Percentiles rank a stretch among this genome's conserved stretches.
Conservation (phyloP, 805 yeast genomes). For the Phaffomyces opuntiae region DNA sequence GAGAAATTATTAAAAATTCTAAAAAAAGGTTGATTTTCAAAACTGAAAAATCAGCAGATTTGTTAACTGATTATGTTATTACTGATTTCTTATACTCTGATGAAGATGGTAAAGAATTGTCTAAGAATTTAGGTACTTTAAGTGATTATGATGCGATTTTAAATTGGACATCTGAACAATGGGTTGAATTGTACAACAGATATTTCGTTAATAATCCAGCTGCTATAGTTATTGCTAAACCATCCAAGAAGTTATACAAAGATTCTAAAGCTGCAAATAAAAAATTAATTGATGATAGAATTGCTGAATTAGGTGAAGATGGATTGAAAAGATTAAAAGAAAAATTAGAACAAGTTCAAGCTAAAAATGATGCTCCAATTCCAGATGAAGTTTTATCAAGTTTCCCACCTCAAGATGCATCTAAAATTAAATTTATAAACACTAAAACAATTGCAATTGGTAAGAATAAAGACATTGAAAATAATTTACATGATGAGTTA, state of each 20-base stretch:
- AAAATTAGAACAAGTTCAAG: conserved; percentile 54
- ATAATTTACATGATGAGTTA: conserved; percentile 25
- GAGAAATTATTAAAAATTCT: conserved; percentile 59
- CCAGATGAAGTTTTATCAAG: conserved; percentile 57
- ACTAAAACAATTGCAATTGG: conserved; percentile 63
- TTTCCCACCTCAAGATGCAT: conserved; percentile 70
- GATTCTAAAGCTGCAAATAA: conserved; percentile 44
- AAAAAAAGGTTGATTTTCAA: conserved; percentile 53
- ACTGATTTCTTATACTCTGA: conserved; percentile 78
- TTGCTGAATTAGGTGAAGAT: conserved; percentile 43
- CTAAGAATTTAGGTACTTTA: conserved; percentile 46
- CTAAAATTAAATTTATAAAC: conserved; percentile 62
- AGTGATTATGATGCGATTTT: conserved; percentile 46
- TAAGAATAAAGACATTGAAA: conserved; percentile 29
- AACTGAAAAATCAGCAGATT: conserved; percentile 56
- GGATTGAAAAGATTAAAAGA: conserved; percentile 50
- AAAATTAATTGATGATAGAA: conserved; percentile 42
- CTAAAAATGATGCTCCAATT: conserved; percentile 64
- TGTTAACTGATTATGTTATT: conserved; percentile 60
- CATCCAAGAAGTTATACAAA: conserved; percentile 57
- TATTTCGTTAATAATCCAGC: conserved; percentile 56
- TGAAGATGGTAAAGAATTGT: conserved; percentile 49
- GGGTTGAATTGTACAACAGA: conserved; percentile 51
- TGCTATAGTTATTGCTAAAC: conserved; percentile 63
- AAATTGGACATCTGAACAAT: conserved; percentile 57